These are phyloP conservation scores for Oryza nivara DNA, from an alignment of 176 grass and related monocot genomes.

Conservation along the genomic window DNA sequence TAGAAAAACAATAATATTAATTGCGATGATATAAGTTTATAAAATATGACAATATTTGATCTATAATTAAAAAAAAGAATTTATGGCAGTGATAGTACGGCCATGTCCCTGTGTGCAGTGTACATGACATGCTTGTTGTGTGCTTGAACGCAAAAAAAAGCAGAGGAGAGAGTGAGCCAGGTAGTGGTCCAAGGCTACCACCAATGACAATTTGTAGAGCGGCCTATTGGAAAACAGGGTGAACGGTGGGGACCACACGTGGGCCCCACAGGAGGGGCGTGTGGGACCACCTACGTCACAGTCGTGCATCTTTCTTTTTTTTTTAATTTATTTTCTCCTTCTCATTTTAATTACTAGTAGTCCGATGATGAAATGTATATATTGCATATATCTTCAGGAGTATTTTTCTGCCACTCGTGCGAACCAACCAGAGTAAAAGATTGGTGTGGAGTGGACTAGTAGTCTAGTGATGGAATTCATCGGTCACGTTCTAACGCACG, in stretches of 20 bases:
- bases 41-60: no score
- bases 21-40: no score
- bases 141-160: no score
- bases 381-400: neutral
- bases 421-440: neutral
- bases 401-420: neutral
- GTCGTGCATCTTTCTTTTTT: neutral
- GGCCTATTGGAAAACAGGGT: constrained; percentile 23
- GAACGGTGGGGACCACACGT: constrained; percentile 28
- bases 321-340: neutral
- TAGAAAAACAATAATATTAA: no score
- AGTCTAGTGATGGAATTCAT: neutral
- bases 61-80: no score
- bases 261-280: neutral
- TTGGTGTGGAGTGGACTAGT: neutral
- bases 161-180: no score
- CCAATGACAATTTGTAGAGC: constrained; percentile 65
- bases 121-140: neutral
- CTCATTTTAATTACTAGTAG: neutral
- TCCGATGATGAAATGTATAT: neutral
- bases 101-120: neutral
- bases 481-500: neutral
- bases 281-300: constrained; percentile 41
- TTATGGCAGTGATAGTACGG: no score
- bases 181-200: constrained; percentile 38